These are phyloP conservation scores for Ophiosphaerella herpotricha DNA, from an alignment of 2,329 filamentous ascomycete genomes.

Conservation along the genomic window DNA sequence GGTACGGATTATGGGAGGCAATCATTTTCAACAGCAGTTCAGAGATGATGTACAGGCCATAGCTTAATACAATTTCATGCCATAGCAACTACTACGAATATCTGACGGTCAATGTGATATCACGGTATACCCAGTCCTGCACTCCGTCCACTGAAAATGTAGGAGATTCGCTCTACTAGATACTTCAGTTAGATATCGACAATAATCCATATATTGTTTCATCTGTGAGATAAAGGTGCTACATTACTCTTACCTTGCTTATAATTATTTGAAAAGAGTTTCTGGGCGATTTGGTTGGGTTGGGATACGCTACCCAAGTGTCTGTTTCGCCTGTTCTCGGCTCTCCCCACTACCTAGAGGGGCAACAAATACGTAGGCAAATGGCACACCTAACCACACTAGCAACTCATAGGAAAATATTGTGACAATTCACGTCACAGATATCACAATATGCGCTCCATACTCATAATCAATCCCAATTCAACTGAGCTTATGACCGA, in stretches of 20 bases:
- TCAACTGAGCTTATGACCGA: conserved; percentile 74
- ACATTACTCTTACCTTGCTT: too few relatives aligned
- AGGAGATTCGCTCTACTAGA: too few relatives aligned
- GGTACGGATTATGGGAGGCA: too few relatives aligned
- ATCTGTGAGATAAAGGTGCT: background rate
- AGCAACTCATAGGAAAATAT: conserved; percentile 33
- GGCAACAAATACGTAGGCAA: conserved; percentile 7
- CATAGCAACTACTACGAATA: background rate
- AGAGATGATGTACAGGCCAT: conserved; percentile 5
- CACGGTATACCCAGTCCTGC: background rate
- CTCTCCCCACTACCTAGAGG: conserved; percentile 12
- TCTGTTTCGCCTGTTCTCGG: too few relatives aligned
- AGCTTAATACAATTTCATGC: conserved; percentile 10
- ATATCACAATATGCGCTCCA: conserved; percentile 48
- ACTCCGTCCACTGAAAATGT: too few relatives aligned
- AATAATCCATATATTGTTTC: background rate
- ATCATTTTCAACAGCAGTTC: background rate
- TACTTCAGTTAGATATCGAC: background rate
- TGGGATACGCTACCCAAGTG: too few relatives aligned
- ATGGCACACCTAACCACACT: background rate
- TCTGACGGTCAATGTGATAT: background rate
- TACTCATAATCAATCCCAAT: conserved; percentile 81
- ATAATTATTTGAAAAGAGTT: too few relatives aligned
- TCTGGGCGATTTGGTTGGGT: too few relatives aligned
- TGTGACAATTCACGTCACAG: conserved; percentile 16